Evolutionary conservation across 176 grass and related monocot genomes (phyloP), one percentile per base, ranked within the genome.

Genomic region (Zoysia pacifica): DNA sequence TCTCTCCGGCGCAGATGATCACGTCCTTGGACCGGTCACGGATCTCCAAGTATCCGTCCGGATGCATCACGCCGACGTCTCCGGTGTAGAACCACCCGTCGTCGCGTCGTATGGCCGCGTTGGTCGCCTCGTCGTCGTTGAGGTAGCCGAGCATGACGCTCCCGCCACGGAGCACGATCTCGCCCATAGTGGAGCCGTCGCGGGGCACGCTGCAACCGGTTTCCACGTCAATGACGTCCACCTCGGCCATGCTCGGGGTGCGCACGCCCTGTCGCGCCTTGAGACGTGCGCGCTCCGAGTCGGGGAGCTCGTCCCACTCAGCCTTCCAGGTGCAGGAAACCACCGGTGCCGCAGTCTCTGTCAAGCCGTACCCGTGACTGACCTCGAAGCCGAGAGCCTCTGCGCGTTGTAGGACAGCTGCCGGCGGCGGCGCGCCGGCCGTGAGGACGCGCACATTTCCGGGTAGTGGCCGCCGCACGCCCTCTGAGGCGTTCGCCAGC

Each of bases 1-100:
- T 97, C 89, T 97, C 94, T 7, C 94, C 94, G 45, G 87, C 89
- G 53, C 83, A 90, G 81, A 97, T 97, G 81, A 97, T 94, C 80
- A 97, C 91, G 84, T 97, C 94, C 82, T 97, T 97, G 11, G 89
- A 97, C 11, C 94, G 65, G 77, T 93, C 94, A 1, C 88, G 90
- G 79, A 97, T 91, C 79, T 97, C 89, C 10, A 93, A 10, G 81
- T 97, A 94, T 0, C 94, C 91, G 35, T 97, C 91, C 7, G 91
- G 82, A 44, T 97, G 94, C 89, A 93, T 86, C 56, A 97, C 91
- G 0, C 89, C 28, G 28, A 28, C 28, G 28, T 28, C 28, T 28
- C 28, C 28, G 28, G 28, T 28, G 28, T 28, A 28, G 89, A 97
- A 91, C 91, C 91, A 93, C 61, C 94, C 86, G 45, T 87, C 66